Percentiles rank a stretch among this genome's conserved stretches.
Conservation (phyloP, 345 rosid species). For the Excoecaria cochinchinensis region DNA sequence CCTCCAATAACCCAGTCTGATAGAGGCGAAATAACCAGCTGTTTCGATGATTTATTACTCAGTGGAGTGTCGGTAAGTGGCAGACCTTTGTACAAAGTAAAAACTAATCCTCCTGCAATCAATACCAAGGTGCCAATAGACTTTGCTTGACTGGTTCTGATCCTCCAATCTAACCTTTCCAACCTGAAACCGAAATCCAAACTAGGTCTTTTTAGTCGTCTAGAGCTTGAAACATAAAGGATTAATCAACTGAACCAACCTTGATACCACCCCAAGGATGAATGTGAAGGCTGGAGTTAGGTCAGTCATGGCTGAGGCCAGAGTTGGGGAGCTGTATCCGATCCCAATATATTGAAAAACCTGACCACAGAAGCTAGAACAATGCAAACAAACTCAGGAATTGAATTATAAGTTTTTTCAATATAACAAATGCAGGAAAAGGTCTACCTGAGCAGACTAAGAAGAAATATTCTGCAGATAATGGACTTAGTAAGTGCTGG, state of each 20-base stretch:
- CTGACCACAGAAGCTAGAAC: constrained; percentile 36
- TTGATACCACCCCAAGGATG: constrained; percentile 38
- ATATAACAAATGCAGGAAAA: neutral
- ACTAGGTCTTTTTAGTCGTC: neutral
- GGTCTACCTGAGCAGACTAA: constrained; percentile 25
- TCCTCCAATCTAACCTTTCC: constrained; percentile 30
- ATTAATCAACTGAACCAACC: constrained; percentile 22
- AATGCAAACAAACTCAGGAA: neutral
- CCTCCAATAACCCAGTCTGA: constrained; percentile 35
- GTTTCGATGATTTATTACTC: neutral
- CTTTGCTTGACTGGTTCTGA: constrained; percentile 30
- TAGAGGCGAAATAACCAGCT: neutral
- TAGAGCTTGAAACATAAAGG: neutral
- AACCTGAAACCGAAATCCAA: constrained; percentile 13
- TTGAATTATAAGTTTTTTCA: neutral
- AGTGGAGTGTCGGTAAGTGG: constrained; percentile 8
- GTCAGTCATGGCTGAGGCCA: constrained; percentile 49
- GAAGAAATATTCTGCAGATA: constrained; percentile 29
- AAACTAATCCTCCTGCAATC: constrained; percentile 23
- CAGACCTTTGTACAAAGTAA: constrained; percentile 28
- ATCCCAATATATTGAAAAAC: constrained; percentile 34
- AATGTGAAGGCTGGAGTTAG: constrained; percentile 50
- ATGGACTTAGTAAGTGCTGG: constrained; percentile 24
- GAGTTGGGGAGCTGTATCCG: constrained; percentile 41
- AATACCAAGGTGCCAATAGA: constrained; percentile 28